phyloP scores from a whole-genome alignment of 306 rosid species.

The Erythrophleum fordii region DNA sequence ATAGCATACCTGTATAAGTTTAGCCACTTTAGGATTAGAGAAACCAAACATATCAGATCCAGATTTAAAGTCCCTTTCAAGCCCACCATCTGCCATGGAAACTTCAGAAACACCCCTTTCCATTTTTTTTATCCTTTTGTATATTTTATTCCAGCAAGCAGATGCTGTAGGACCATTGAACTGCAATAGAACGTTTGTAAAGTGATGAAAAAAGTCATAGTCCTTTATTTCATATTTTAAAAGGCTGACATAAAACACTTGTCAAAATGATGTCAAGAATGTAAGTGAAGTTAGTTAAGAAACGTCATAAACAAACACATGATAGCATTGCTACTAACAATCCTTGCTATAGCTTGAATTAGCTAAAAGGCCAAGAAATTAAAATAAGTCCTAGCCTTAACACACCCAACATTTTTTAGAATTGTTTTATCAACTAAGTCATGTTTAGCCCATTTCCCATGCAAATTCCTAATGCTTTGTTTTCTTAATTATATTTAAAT shows the following conservation, averaged over 20 bases:
- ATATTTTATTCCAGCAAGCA: constrained; percentile 90
- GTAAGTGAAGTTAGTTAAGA: background rate
- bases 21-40: constrained; percentile 77
- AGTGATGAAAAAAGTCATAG: constrained; percentile 25
- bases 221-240: constrained; percentile 28
- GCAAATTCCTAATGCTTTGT: background rate
- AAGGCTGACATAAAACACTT: constrained; percentile 26
- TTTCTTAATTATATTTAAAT: background rate
- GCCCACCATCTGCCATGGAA: constrained; percentile 51
- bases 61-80: constrained; percentile 58
- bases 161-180: constrained; percentile 84
- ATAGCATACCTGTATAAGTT: constrained; percentile 74
- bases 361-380: background rate
- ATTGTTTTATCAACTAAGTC: background rate
- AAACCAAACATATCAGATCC: constrained; percentile 97
- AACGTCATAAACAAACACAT: constrained; percentile 26
- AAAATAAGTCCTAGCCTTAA: background rate
- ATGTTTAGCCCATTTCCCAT: background rate
- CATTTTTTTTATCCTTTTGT: constrained; percentile 62
- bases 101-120: constrained; percentile 59
- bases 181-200: constrained; percentile 48
- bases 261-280: constrained; percentile 3
- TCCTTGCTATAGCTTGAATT: background rate
- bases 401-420: background rate
- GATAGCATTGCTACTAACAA: background rate